Percentiles rank a stretch among this genome's conserved stretches.
Conservation (phyloP, 768 basidiomycete genomes). For the Porphyrellus cyaneotinctus region DNA sequence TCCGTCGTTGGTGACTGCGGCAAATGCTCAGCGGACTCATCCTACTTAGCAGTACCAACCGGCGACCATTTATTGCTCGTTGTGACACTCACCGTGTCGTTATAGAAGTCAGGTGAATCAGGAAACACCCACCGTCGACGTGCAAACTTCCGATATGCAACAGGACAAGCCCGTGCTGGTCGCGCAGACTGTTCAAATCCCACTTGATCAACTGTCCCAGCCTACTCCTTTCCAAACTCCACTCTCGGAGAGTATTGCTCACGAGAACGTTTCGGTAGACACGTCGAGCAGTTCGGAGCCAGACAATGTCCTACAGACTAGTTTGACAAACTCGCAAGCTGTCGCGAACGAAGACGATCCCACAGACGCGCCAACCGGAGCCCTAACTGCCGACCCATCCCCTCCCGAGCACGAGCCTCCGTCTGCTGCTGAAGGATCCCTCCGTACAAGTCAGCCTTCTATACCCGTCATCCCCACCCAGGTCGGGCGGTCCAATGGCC, state of each 20-base stretch:
- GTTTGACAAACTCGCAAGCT: not conserved
- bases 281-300: not conserved
- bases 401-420: constrained; percentile 2
- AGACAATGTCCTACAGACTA: not conserved
- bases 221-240: constrained; percentile 2
- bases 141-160: constrained; percentile 1
- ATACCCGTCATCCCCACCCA: constrained; percentile 4
- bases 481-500: constrained; percentile 12
- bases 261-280: not conserved
- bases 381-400: constrained; percentile 1
- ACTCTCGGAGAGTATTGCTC: not conserved
- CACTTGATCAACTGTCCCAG: constrained; percentile 6
- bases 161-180: constrained; percentile 6
- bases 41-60: too few species aligned
- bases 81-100: not conserved
- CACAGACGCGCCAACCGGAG: not conserved
- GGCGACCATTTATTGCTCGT: not conserved
- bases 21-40: too few species aligned
- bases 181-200: constrained; percentile 4
- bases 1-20: constrained; percentile 13
- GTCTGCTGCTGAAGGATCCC: constrained; percentile 1
- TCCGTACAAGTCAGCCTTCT: constrained; percentile 4
- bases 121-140: constrained; percentile 6
- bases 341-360: constrained; percentile 2
- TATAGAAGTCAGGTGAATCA: constrained; percentile 16